These are phyloP conservation scores for Singerocomus rubriflavus DNA, from an alignment of 1,284 basidiomycete species.

Conservation along the genomic window DNA sequence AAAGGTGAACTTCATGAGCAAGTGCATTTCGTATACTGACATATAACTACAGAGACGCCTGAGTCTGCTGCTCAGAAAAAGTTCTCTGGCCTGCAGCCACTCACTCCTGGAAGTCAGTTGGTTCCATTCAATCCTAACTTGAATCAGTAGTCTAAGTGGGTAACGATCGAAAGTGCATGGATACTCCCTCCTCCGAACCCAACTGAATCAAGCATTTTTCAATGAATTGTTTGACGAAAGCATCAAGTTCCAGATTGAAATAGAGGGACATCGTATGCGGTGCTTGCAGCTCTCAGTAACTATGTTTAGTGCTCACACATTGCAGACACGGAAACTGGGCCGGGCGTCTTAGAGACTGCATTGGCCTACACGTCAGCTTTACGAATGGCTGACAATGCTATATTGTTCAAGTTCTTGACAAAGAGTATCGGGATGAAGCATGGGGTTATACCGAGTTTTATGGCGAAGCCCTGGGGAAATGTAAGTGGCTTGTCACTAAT, in stretches of 20 bases:
- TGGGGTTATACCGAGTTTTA: constrained; percentile 91
- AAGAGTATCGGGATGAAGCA: constrained; percentile 91
- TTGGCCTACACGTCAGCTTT: constrained; percentile 83
- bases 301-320: constrained; percentile 1
- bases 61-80: constrained; percentile 74
- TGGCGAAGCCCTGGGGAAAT: constrained; percentile 95
- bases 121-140: background rate
- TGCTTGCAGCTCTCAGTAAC: background rate
- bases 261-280: constrained; percentile 89
- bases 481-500: constrained; percentile 43
- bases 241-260: constrained; percentile 69
- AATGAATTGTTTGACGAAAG: constrained; percentile 83
- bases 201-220: constrained; percentile 89
- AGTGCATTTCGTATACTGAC: background rate
- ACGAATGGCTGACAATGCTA: constrained; percentile 93
- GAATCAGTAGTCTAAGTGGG: constrained; percentile 5
- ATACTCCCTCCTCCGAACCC: constrained; percentile 86
- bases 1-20: constrained; percentile 50
- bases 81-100: constrained; percentile 68
- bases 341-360: constrained; percentile 92
- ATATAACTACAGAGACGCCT: constrained; percentile 63
- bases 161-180: constrained; percentile 71
- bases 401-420: constrained; percentile 89
- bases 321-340: constrained; percentile 92
- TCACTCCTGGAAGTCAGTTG: constrained; percentile 87